Conservation (phyloP, 306 rosid species). For the Datisca glomerata region DNA sequence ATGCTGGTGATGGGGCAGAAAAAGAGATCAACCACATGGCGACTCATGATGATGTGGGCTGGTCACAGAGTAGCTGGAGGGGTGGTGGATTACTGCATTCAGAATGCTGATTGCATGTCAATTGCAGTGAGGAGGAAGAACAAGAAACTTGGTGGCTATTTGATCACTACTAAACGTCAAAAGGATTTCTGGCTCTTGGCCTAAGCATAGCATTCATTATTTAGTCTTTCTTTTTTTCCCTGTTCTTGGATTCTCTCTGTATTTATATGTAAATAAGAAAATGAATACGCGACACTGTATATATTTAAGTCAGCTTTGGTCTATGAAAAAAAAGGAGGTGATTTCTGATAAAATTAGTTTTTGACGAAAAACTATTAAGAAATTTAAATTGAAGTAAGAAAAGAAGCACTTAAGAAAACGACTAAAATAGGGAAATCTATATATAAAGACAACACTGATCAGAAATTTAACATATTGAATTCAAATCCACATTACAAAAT, state of each 20-base stretch:
- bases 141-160: constrained; percentile 74
- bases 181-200: constrained; percentile 98
- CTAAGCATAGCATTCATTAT: constrained; percentile 5
- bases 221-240: not conserved
- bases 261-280: not conserved
- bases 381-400: no score
- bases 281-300: not conserved
- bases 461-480: no score
- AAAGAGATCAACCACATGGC: constrained; percentile 76
- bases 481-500: no score
- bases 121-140: constrained; percentile 84
- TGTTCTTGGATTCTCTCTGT: not conserved
- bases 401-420: no score
- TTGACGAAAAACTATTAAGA: no score
- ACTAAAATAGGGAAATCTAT: no score
- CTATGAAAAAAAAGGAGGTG: not conserved
- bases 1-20: constrained; percentile 83
- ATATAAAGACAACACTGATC: no score
- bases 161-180: constrained; percentile 93
- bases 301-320: not conserved
- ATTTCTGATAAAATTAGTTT: not conserved
- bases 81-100: constrained; percentile 70
- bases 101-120: constrained; percentile 90
- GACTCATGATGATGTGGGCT: constrained; percentile 86
- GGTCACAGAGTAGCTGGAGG: constrained; percentile 39